Base-by-base conservation (phyloP, 2,329 filamentous ascomycete species). In the Ophiostoma pallidulum region DNA sequence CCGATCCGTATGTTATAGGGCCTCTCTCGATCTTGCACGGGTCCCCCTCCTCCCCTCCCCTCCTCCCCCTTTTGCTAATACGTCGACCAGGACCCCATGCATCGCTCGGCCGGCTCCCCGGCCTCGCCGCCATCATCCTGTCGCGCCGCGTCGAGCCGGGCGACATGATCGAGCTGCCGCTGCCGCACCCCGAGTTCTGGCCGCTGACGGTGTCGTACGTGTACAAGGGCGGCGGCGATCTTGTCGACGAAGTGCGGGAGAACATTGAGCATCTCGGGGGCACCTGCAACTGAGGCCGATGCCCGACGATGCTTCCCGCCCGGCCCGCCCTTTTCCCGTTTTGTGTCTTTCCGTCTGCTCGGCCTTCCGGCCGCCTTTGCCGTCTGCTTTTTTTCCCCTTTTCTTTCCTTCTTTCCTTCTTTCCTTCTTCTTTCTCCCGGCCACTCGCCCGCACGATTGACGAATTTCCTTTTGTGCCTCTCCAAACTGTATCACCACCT, bases 121-220 rank as follows among this genome's bases (percentile, higher is more conserved):
- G 75, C 0, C 61, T 81, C 6, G 75, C 71, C 0, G 67, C 72
- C 2, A 61, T 81, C 40, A 71, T 82, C 53, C 63, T 74, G 29
- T 78, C 74, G 0, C 69, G 72, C 4, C 66, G 73, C 54, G 66
- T 80, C 19, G 61, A 62, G 13, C 65, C 66, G 20, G 71, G 74
- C 24, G 77, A 80, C 54, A 63, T 65, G 2, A 65, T 82, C 44
- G 75, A 80, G 53, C 62, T 82, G 9, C 77, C 77, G 0, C 53
- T 82, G 47, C 78, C 78, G 1, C 66, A 73, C 48, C 77, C 78
- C 1, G 68, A 71, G 43, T 71, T 65, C 8, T 82, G 78, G 78
- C 56, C 59, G 3, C 69, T 74, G 46, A 79, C 77, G 0, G 63
- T 78, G n/a, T 62, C 65, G 4, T 74, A 75, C 54, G 65, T 77